Conservation (phyloP, 192 early-diverging fungal genomes). For the Backusella sp. region DNA sequence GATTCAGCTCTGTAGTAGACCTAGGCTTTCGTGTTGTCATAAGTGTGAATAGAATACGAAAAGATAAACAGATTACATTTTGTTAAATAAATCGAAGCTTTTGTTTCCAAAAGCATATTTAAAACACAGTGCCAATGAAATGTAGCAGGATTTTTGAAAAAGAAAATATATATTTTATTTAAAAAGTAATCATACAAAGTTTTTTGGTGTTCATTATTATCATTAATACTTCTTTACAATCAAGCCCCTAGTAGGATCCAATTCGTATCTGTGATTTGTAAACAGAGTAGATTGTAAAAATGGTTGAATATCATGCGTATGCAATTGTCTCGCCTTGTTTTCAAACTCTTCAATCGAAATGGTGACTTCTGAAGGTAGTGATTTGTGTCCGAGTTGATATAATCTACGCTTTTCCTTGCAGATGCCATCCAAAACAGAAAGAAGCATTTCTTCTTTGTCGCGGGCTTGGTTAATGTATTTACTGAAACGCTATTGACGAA, state of each 20-base stretch:
- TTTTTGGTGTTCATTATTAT: neutral
- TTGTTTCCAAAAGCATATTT: neutral
- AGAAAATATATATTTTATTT: neutral
- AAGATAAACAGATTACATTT: neutral
- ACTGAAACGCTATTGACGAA: conserved; percentile 60
- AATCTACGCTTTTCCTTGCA: conserved; percentile 75
- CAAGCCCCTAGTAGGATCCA: conserved; percentile 38
- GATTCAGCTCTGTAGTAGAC: conserved; percentile 37
- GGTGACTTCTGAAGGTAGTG: conserved; percentile 53
- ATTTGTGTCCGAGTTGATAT: conserved; percentile 59
- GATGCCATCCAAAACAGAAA: conserved; percentile 71
- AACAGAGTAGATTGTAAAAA: conserved; percentile 61
- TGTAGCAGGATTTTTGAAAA: neutral
- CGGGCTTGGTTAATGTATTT: conserved; percentile 77
- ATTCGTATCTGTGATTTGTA: conserved; percentile 36
- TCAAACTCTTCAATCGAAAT: conserved; percentile 69
- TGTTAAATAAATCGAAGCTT: neutral
- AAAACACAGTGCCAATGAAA: neutral
- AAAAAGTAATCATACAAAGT: neutral
- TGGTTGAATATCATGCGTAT: conserved; percentile 63
- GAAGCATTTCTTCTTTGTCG: conserved; percentile 82
- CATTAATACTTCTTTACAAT: conserved; percentile 35
- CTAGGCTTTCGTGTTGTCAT: conserved; percentile 15
- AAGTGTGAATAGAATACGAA: neutral
- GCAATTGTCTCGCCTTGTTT: conserved; percentile 40